Conservation (phyloP, 1,139 yeast genomes). For the Candida dubliniensis region DNA sequence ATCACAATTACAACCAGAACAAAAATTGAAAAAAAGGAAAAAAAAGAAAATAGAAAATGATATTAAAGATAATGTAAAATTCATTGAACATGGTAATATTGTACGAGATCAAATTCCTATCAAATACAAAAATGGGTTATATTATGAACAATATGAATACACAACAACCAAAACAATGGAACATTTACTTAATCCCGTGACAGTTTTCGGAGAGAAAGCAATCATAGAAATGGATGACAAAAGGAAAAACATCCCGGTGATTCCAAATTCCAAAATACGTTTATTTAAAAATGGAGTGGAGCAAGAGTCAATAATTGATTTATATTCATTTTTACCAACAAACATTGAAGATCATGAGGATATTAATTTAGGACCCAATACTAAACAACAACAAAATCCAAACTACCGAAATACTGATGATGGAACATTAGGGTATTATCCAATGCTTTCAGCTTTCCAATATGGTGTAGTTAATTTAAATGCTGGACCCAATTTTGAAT, state of each 20-base stretch:
- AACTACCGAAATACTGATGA: slow-evolving; percentile 63
- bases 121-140: slow-evolving; percentile 72
- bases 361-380: slow-evolving; percentile 27
- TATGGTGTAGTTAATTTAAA: slow-evolving; percentile 75
- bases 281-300: slow-evolving; percentile 77
- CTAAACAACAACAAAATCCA: slow-evolving; percentile 49
- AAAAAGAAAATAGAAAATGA: slow-evolving; percentile 14
- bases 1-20: slow-evolving; percentile 10
- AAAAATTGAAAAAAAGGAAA: slow-evolving; percentile 17
- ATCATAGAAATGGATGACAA: slow-evolving; percentile 31
- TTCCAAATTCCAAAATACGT: slow-evolving; percentile 59
- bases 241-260: slow-evolving; percentile 34
- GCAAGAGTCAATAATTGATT: slow-evolving; percentile 58
- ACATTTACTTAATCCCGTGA: slow-evolving; percentile 70
- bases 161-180: slow-evolving; percentile 75
- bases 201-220: slow-evolving; percentile 68
- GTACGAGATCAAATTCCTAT: slow-evolving; percentile 87
- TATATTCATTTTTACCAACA: slow-evolving; percentile 75
- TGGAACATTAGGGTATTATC: slow-evolving; percentile 86
- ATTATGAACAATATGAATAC: slow-evolving; percentile 86
- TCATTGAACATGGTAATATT: slow-evolving; percentile 36
- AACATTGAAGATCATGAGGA: slow-evolving; percentile 29
- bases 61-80: slow-evolving; percentile 21
- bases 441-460: slow-evolving; percentile 80
- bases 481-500: slow-evolving; percentile 66